Evolutionary conservation across 1,284 basidiomycete species (phyloP).

Genomic region (Ustilago hordei): DNA sequence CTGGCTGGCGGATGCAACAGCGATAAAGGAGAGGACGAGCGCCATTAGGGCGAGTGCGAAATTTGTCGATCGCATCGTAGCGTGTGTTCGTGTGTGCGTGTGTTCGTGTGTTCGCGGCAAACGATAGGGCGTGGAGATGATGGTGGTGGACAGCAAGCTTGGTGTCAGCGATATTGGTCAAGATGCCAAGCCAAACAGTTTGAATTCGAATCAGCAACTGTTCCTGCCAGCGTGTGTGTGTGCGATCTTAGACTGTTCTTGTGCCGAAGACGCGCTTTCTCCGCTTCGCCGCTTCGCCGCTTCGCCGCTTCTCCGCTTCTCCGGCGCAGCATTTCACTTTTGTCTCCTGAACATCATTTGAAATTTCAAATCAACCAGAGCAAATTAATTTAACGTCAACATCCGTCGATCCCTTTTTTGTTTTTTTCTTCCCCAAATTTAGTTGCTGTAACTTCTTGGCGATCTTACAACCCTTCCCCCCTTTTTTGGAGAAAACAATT

Average conservation of each 20-base stretch:
- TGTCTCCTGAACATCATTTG: constrained; percentile 7
- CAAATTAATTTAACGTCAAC: constrained; percentile 19
- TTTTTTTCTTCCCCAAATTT: not conserved
- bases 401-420: not conserved
- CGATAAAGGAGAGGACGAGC: constrained; percentile 38
- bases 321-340: constrained; percentile 3
- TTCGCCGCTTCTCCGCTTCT: constrained; percentile 3
- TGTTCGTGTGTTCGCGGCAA: not conserved
- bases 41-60: constrained; percentile 33
- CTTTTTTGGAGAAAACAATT: not conserved
- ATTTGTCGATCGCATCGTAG: constrained; percentile 30
- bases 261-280: not conserved
- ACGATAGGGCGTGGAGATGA: not conserved
- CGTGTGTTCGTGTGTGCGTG: not conserved
- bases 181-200: constrained; percentile 3
- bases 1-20: constrained; percentile 27
- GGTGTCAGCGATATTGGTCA: not conserved
- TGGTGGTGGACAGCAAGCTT: constrained; percentile 3
- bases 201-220: not conserved
- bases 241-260: not conserved
- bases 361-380: not conserved
- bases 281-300: no score
- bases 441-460: not conserved
- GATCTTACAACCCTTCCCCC: constrained; percentile 6
- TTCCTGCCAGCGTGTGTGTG: not conserved